Conservation (phyloP, 2,329 filamentous ascomycete species). For the Bimuria novae-zelandiae region DNA sequence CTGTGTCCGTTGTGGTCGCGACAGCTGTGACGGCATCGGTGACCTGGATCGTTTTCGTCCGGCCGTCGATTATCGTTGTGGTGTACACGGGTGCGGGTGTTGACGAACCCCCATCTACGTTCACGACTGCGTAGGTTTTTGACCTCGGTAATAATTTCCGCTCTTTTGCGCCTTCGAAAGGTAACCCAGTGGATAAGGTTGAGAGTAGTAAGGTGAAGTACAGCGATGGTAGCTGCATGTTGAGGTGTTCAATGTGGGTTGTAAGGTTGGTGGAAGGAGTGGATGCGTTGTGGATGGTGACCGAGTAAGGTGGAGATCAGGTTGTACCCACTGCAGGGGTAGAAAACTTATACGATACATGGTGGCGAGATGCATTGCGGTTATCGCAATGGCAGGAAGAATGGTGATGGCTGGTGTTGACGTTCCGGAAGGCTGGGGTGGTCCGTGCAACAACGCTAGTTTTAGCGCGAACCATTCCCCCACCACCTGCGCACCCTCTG, state of each 20-base stretch:
- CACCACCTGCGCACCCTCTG: not conserved
- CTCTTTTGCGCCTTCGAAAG: slow-evolving; percentile 26
- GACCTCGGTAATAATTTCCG: slow-evolving; percentile 26
- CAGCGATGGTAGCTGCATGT: slow-evolving; percentile 34
- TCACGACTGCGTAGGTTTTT: slow-evolving; percentile 46
- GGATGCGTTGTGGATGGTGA: slow-evolving; percentile 16
- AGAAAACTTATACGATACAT: slow-evolving; percentile 25
- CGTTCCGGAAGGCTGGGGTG: slow-evolving; percentile 22
- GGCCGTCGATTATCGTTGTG: slow-evolving; percentile 27
- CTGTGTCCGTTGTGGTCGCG: slow-evolving; percentile 29
- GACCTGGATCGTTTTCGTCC: slow-evolving; percentile 34
- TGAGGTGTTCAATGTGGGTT: slow-evolving; percentile 20
- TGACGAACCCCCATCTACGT: slow-evolving; percentile 44
- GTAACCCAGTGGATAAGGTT: slow-evolving; percentile 28
- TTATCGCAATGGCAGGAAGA: slow-evolving; percentile 35
- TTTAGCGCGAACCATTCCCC: slow-evolving; percentile 4
- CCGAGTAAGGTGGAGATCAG: slow-evolving; percentile 12
- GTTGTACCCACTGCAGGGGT: slow-evolving; percentile 15
- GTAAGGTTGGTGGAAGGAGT: slow-evolving; percentile 13
- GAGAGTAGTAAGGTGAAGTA: slow-evolving; percentile 28
- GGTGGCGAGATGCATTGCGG: slow-evolving; percentile 17
- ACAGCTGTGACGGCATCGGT: slow-evolving; percentile 17
- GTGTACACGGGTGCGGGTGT: slow-evolving; percentile 23
- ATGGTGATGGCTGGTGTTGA: slow-evolving; percentile 35
- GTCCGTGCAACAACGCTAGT: slow-evolving; percentile 15